A percentile compares a stretch with the other conserved stretches of the same genome.
These are phyloP conservation scores for Didymella arachidicola DNA, from an alignment of 2,329 filamentous ascomycete species.

Conservation along the genomic window DNA sequence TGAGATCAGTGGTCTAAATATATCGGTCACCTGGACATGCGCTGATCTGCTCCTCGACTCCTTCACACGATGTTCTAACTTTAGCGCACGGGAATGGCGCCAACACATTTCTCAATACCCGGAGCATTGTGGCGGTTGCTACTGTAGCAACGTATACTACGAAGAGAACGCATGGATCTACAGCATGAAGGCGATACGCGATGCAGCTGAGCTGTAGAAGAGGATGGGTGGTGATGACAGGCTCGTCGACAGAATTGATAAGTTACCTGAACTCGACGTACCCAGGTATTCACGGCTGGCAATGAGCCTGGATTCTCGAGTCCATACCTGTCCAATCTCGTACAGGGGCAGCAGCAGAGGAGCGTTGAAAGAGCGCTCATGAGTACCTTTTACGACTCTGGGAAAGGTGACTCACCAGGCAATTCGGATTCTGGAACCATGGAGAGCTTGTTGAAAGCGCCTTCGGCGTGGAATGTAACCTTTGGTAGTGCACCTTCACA, in stretches of 20 bases:
- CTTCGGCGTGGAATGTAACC: no score
- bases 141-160: constrained; percentile 70
- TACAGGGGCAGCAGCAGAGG: constrained; percentile 65
- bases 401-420: constrained; percentile 67
- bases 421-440: constrained; percentile 77
- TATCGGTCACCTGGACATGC: no score
- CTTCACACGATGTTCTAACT: no score
- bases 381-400: constrained; percentile 65
- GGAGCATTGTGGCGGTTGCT: constrained; percentile 67
- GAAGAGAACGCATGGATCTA: constrained; percentile 71
- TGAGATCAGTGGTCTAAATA: no score
- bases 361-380: constrained; percentile 67
- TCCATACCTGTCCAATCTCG: constrained; percentile 72
- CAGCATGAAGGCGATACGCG: constrained; percentile 73
- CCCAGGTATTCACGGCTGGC: constrained; percentile 73
- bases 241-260: constrained; percentile 67
- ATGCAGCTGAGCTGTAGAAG: constrained; percentile 63
- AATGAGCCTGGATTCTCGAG: constrained; percentile 73
- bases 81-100: no score
- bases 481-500: no score
- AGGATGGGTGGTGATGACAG: constrained; percentile 62
- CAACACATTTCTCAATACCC: constrained; percentile 57
- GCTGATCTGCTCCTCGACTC: no score
- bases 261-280: constrained; percentile 62
- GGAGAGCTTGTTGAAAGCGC: no score